Conservation (phyloP, 1,139 yeast species). For the Protomyces macrosporus region DNA sequence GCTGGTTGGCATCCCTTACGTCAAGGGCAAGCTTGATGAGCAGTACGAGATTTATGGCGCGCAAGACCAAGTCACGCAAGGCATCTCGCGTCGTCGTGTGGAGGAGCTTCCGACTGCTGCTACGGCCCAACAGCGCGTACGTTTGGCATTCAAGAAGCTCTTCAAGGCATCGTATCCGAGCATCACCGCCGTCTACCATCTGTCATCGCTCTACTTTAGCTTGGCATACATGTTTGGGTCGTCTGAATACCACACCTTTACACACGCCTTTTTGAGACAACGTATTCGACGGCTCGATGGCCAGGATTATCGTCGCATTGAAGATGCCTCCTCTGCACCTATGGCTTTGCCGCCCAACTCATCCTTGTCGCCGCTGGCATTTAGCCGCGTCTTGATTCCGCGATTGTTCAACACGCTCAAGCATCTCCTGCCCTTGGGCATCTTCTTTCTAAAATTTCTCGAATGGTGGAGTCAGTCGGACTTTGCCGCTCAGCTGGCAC, state of each 20-base stretch:
- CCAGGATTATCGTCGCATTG: slow-evolving; percentile 47
- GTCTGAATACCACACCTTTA: slow-evolving; percentile 57
- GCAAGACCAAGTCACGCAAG: slow-evolving; percentile 29
- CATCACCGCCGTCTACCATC: slow-evolving; percentile 47
- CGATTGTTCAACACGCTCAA: slow-evolving; percentile 19
- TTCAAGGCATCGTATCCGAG: slow-evolving; percentile 62
- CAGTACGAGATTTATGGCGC: slow-evolving; percentile 59
- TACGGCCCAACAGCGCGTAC: slow-evolving; percentile 33
- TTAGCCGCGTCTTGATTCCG: slow-evolving; percentile 9
- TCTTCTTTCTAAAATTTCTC: slow-evolving; percentile 74
- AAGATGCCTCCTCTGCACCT: not conserved
- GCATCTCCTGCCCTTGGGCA: slow-evolving; percentile 69
- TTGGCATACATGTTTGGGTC: slow-evolving; percentile 64
- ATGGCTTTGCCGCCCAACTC: slow-evolving; percentile 20
- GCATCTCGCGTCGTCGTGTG: slow-evolving; percentile 25
- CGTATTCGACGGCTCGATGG: slow-evolving; percentile 65
- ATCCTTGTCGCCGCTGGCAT: slow-evolving; percentile 18
- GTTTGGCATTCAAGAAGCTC: slow-evolving; percentile 41
- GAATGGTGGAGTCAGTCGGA: slow-evolving; percentile 95
- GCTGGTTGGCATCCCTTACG: slow-evolving; percentile 56
- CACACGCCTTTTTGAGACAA: slow-evolving; percentile 59
- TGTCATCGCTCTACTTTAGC: slow-evolving; percentile 56
- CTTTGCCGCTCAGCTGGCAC: slow-evolving; percentile 58
- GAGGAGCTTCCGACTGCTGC: slow-evolving; percentile 35
- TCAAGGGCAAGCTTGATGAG: slow-evolving; percentile 62